These are phyloP conservation scores for Fraxinus albicans DNA, from an alignment of 305 asterid species.

Conservation along the genomic window DNA sequence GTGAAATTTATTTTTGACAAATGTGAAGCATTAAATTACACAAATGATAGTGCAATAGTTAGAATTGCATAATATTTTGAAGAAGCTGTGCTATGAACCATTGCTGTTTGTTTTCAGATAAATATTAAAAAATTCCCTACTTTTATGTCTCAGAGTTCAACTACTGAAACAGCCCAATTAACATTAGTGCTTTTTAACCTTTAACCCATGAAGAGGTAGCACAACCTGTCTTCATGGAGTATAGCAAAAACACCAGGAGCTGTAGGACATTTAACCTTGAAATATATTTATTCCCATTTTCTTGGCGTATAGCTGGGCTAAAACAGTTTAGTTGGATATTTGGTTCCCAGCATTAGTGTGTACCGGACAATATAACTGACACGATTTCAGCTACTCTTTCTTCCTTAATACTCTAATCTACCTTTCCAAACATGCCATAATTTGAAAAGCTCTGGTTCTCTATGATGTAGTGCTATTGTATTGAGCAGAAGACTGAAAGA, in stretches of 20 bases:
- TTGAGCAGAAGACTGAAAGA: background rate
- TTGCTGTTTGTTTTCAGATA: background rate
- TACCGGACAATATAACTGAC: background rate
- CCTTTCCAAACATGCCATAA: background rate
- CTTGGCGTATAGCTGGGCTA: background rate
- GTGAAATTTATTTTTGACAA: background rate
- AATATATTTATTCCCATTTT: background rate
- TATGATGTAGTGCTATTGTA: background rate
- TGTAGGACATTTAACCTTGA: background rate
- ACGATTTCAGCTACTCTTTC: background rate
- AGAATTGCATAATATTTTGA: background rate
- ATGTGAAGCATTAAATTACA: background rate
- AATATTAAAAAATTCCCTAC: background rate
- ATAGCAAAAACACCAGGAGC: background rate
- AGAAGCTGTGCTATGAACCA: background rate
- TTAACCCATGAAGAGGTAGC: background rate
- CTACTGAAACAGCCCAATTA: background rate
- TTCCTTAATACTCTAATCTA: background rate
- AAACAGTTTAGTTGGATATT: background rate
- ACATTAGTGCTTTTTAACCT: background rate
- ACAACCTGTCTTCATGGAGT: background rate
- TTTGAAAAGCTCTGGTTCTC: conserved; percentile 29
- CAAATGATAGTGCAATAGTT: background rate
- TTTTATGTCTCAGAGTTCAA: background rate
- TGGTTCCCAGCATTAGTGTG: background rate